Base-by-base conservation (phyloP, 768 basidiomycete species). In the Psilocybe cubensis region DNA sequence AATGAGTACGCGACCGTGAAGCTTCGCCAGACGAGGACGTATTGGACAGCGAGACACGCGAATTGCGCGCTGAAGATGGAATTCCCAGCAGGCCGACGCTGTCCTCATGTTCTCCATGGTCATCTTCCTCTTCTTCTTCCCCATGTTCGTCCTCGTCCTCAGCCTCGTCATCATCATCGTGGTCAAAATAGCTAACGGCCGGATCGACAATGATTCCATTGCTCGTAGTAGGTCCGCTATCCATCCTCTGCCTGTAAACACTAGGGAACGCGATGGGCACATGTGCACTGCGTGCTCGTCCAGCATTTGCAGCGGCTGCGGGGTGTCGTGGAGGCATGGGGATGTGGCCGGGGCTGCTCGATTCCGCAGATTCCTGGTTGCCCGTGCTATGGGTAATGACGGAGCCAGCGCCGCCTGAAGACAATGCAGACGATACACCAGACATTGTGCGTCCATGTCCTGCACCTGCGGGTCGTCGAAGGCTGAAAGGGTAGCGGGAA, bases 401-500 rank as follows among this genome's bases (percentile, higher is more conserved):
- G 52, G 65, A 62, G 2, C 50, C 52, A 17, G 45, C 62, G 3
- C 48, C 58, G 5, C 61, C 61, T 6, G 63, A 64, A 1, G 64
- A 67, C 29, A 66, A 21, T 7, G 58, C 68, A 5, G 63, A 66
- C 12, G 68, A 69, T 21, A 69, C 65, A 24, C 66, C 68, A 1
- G 68, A 70, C 44, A 64, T 61, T 46, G 58, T 70, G 28, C 67
- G 57, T n/a, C 57, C 50, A 28, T 68, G 68, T 2, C 68, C 69
- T 10, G 60, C 61, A 18, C 62, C 65, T 9, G 31, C 54, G 6
- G 82, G 82, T 2, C 79, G 79, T 18, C 86, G 17, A 5, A 28
- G 82, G 52, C 83, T 78, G 79, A 90, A 89, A 9, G 88, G 89
- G 65, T 87, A 89, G 0, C 86, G 81, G 20, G 63, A 60, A 17